Evolutionary conservation across 148 eudicot species (phyloP), one percentile per base, ranked within the genome.

Genomic region (Amaranthus cruentus): DNA sequence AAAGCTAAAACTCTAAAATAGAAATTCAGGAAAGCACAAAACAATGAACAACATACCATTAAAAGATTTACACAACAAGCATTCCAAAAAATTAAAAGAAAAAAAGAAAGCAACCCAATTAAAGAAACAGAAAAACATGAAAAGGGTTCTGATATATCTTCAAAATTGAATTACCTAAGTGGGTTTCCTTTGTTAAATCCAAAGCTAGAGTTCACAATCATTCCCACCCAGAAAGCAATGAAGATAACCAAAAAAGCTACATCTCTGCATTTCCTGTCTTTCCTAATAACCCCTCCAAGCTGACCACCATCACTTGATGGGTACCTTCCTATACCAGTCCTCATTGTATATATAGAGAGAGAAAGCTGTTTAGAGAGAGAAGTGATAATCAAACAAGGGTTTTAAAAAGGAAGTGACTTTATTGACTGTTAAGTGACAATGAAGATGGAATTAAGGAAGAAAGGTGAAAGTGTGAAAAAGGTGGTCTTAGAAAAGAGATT

Each of bases 201-300:
- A 66, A 95, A 90, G 87, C 97, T 91, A 69, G 98, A 91, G 75
- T 94, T 94, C 47, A 94, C 98, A 89, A 94, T 89, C 98, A 94
- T 94, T 21, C 88, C 88, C 62, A 94, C 86, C 98, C 98, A 94
- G 75, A 94, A 94, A 53, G 84, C 89, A 83, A 91, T 87, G 84
- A 94, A 94, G 80, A 94, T 68, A 18, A 94, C 80, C 71, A 94
- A 87, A 77, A 94, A 91, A 71, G 85, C 94, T 18, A 90, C 73
- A 82, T 95, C 97, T 84, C 86, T 88, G 70, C 99, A 95, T 88
- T 90, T 95, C 62, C 99, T 88, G 74, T 95, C 89, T 66, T 88
- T 86, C 78, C 68, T 92, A 10, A 91, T 95, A 76, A 92, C 84
- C 61, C 95, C 96, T 62, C 84, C 88, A 70, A 77, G 66, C 78